These are phyloP conservation scores for Teratosphaeria destructans DNA, from an alignment of 2,329 filamentous ascomycete species.

Conservation along the genomic window DNA sequence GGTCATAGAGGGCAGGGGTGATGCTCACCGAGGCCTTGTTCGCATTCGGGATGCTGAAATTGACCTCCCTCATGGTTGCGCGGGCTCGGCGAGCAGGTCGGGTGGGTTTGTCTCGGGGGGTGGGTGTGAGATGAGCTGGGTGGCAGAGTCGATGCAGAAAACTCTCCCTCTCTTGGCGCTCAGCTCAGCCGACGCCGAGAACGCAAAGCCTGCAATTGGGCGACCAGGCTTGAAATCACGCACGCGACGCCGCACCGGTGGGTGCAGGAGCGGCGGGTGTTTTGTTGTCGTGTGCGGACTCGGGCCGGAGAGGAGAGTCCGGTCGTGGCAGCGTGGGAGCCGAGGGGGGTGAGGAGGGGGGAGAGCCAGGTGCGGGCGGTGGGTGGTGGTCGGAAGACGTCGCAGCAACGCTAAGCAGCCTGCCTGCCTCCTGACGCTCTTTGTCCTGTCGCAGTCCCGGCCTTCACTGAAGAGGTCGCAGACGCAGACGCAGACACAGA, in stretches of 20 bases:
- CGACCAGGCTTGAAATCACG: neutral
- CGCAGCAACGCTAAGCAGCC: neutral
- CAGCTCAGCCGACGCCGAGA: neutral
- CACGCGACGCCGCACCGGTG: neutral
- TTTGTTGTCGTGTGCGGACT: neutral
- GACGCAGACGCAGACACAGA: neutral
- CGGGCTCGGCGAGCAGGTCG: neutral
- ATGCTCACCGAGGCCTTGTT: conserved; percentile 99
- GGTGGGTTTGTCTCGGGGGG: neutral
- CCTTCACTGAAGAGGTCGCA: neutral
- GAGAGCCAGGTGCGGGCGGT: neutral
- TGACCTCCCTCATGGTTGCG: conserved; percentile 91
- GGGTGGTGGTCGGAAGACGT: neutral
- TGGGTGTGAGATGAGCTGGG: neutral
- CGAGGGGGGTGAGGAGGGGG: neutral
- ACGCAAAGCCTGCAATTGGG: neutral
- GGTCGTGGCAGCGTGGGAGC: neutral
- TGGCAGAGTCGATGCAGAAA: neutral
- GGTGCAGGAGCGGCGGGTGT: neutral
- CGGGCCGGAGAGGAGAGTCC: neutral
- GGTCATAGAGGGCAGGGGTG: conserved; percentile 95
- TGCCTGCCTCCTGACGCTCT: neutral
- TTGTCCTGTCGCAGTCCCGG: neutral
- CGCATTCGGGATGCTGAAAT: conserved; percentile 98
- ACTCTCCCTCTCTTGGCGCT: neutral